Evolutionary conservation across 2,329 filamentous ascomycete species (phyloP), one percentile per base, ranked within the genome.

Genomic region (Allantophomopsis lycopodina): DNA sequence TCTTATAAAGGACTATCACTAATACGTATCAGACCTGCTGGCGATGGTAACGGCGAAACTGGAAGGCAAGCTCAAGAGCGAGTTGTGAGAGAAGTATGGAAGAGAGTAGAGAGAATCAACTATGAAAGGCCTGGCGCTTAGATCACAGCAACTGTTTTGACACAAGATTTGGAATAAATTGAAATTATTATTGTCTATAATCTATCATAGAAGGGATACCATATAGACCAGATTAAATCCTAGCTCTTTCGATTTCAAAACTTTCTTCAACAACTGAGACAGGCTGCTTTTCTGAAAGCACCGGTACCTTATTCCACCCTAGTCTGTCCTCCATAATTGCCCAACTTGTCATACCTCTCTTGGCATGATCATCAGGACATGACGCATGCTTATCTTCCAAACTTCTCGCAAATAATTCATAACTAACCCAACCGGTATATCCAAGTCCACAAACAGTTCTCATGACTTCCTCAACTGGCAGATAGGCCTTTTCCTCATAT

Each of bases 21-120:
- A 11, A 34, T 6, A 4, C 39, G 16, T 21, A 7, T 18, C 32
- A 76, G 79, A 48, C 77, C 81, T 4, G 80, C 79, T 30, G 79
- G 78, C 0, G 64, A 75, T 15, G 72, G 71, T 2, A 54, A 60
- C 2, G 68, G 57, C 0, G 81, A 86, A 51, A 77, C 74, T 2
- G 80, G 68, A 6, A 67, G 77, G 13, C 63, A 84, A 51, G 65
- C 69, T 7, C 83, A 87, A 49, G 79, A 85, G 48, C 64, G 82
- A 42, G 71, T 78, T 0, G 78, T 84, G 2, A 64, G 80, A 34
- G 80, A 84, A 50, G 76, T 83, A 1, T 87, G 83, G 82, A 71
- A 69, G 46, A 66, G 82, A 28, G 81, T 85, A 5, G 62, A 70
- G 38, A 60, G 66, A 11, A 58, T 87, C 40, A 76, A 84, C 48